These are phyloP conservation scores for Lachnellula suecica DNA, from an alignment of 2,329 filamentous ascomycete genomes.

Conservation along the genomic window DNA sequence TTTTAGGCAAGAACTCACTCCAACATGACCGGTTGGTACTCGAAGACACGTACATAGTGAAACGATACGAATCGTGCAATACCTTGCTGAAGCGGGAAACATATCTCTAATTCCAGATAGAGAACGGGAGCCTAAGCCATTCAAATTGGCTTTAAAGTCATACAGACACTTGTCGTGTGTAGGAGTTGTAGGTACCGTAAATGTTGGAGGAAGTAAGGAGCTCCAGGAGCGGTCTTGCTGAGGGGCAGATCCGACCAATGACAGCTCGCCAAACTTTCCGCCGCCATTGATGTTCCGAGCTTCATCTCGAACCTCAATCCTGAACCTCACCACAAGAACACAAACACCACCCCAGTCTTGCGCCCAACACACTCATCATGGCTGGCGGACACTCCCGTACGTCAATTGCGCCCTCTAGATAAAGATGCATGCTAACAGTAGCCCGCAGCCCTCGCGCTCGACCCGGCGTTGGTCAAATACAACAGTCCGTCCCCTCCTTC, in stretches of 20 bases:
- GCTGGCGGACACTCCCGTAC: slow-evolving; percentile 47
- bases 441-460: slow-evolving; percentile 29
- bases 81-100: no score
- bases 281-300: not conserved
- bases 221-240: no score
- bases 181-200: not conserved
- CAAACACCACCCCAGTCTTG: not conserved
- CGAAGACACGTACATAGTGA: no score
- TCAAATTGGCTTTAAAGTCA: no score
- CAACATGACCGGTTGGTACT: no score
- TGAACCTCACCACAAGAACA: not conserved
- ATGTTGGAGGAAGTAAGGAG: not conserved
- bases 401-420: slow-evolving; percentile 11
- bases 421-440: slow-evolving; percentile 11
- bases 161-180: not conserved
- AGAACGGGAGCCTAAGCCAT: no score
- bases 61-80: no score
- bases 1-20: no score
- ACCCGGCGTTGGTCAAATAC: slow-evolving; percentile 56
- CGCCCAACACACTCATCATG: slow-evolving; percentile 38
- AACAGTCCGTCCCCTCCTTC: slow-evolving; percentile 41
- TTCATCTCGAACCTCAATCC: not conserved
- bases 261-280: not conserved
- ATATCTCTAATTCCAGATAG: no score
- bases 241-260: not conserved